These are phyloP conservation scores for Cinnamomum micranthum DNA, from an alignment of 164 flowering plant species.

Conservation along the genomic window DNA sequence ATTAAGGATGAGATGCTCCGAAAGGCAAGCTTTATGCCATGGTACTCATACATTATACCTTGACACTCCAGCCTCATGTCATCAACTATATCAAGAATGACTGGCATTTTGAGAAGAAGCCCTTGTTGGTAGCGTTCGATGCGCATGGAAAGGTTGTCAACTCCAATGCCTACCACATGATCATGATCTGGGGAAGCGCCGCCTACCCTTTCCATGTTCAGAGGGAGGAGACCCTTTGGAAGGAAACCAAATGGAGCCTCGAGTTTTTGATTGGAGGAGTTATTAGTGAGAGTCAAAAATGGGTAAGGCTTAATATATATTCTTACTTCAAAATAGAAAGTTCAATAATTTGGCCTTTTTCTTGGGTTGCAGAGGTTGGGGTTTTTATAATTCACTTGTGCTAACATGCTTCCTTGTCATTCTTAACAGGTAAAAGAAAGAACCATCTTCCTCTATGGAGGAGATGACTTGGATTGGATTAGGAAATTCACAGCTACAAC, in stretches of 20 bases:
- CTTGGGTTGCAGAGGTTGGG: not conserved
- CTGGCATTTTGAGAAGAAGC: constrained; percentile 25
- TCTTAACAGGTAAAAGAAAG: constrained; percentile 19
- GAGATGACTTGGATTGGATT: constrained; percentile 44
- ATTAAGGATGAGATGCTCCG: too few relatives aligned
- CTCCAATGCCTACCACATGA: constrained; percentile 34
- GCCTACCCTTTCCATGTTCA: constrained; percentile 33
- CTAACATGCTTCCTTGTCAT: not conserved
- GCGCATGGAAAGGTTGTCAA: constrained; percentile 23
- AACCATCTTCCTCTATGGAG: constrained; percentile 39
- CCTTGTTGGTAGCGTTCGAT: constrained; percentile 31
- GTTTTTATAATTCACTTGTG: not conserved
- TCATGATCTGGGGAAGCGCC: constrained; percentile 32
- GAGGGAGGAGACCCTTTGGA: constrained; percentile 31
- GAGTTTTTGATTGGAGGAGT: constrained; percentile 30
- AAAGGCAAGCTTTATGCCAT: constrained; percentile 41
- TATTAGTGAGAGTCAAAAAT: constrained; percentile 16
- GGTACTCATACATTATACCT: constrained; percentile 54
- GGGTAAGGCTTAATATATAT: constrained; percentile 21
- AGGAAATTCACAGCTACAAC: constrained; percentile 24
- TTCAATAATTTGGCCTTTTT: not conserved
- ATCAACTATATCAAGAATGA: constrained; percentile 17
- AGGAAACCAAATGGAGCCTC: constrained; percentile 25
- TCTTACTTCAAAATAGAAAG: not conserved
- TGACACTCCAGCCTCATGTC: constrained; percentile 35